Evolutionary conservation across 192 early-diverging fungal genomes (phyloP).

Genomic region (Diversispora epigaea): DNA sequence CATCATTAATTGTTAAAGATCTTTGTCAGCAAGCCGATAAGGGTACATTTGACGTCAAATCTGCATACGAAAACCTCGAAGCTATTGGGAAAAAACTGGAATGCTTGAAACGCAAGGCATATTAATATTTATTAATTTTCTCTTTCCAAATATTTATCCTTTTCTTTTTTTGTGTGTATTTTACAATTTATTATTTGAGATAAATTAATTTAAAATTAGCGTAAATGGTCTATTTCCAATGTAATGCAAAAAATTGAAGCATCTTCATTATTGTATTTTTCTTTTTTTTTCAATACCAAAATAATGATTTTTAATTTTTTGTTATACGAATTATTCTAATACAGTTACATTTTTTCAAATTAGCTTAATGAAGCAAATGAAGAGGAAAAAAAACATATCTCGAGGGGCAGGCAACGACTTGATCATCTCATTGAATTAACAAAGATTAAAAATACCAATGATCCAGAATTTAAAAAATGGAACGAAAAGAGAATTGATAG

Average conservation of each 20-base stretch:
- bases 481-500: slow-evolving; percentile 81
- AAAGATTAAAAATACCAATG: slow-evolving; percentile 58
- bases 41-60: slow-evolving; percentile 47
- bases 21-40: slow-evolving; percentile 48
- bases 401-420: slow-evolving; percentile 69
- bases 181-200: neutral
- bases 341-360: slow-evolving; percentile 7
- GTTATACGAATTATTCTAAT: too few relatives aligned
- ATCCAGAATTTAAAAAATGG: slow-evolving; percentile 82
- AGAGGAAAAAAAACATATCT: slow-evolving; percentile 72
- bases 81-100: slow-evolving; percentile 63
- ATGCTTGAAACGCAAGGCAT: slow-evolving; percentile 74
- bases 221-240: too few relatives aligned
- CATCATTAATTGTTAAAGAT: slow-evolving; percentile 49
- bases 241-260: too few relatives aligned
- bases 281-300: too few relatives aligned
- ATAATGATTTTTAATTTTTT: too few relatives aligned
- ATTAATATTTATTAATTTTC: neutral
- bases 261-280: too few relatives aligned
- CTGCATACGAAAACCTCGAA: slow-evolving; percentile 61
- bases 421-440: slow-evolving; percentile 76
- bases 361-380: slow-evolving; percentile 71
- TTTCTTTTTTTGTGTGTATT: too few relatives aligned
- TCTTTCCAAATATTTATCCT: too few relatives aligned
- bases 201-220: too few relatives aligned